phyloP scores from a whole-genome alignment of 352 stramenopile genomes.

The Blastocystis sp. region DNA sequence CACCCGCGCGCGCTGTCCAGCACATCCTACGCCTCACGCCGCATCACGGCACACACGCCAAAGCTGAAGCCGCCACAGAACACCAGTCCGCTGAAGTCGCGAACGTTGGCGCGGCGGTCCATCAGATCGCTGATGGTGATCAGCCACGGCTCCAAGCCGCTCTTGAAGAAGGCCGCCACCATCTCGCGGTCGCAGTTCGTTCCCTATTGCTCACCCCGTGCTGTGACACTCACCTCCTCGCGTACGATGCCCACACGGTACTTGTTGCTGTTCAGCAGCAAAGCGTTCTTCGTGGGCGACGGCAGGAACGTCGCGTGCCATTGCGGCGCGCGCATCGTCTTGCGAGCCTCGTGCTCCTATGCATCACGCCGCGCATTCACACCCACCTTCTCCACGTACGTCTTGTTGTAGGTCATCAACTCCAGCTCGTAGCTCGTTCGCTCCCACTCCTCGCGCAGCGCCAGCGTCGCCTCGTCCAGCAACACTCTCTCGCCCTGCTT shows the following conservation, averaged over 20 bases:
- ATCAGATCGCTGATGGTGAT: slow-evolving; percentile 93
- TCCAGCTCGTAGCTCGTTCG: slow-evolving; percentile 86
- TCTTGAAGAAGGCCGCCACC: slow-evolving; percentile 90
- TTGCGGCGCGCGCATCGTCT: slow-evolving; percentile 79
- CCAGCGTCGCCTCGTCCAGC: slow-evolving; percentile 76
- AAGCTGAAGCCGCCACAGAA: slow-evolving; percentile 98
- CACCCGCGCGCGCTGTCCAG: slow-evolving; percentile 97
- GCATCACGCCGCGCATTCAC: not conserved
- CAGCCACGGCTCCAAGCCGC: slow-evolving; percentile 96
- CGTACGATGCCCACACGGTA: slow-evolving; percentile 91
- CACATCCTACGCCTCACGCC: slow-evolving; percentile 79
- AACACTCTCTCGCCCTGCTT: slow-evolving; percentile 31
- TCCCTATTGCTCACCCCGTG: slow-evolving; percentile 73
- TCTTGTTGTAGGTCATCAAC: slow-evolving; percentile 33
- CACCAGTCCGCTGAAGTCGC: slow-evolving; percentile 91
- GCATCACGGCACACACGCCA: slow-evolving; percentile 72
- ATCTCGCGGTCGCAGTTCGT: slow-evolving; percentile 99
- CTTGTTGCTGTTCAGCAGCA: slow-evolving; percentile 75
- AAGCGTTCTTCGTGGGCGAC: slow-evolving; percentile 79
- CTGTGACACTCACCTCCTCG: slow-evolving; percentile 80
- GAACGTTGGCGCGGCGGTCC: slow-evolving; percentile 82
- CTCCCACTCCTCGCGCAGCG: slow-evolving; percentile 94
- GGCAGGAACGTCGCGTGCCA: slow-evolving; percentile 74
- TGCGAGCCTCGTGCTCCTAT: slow-evolving; percentile 74
- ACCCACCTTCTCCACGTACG: slow-evolving; percentile 36